Evolutionary conservation across 805 yeast species (phyloP).

Genomic region (Candida boleticola): DNA sequence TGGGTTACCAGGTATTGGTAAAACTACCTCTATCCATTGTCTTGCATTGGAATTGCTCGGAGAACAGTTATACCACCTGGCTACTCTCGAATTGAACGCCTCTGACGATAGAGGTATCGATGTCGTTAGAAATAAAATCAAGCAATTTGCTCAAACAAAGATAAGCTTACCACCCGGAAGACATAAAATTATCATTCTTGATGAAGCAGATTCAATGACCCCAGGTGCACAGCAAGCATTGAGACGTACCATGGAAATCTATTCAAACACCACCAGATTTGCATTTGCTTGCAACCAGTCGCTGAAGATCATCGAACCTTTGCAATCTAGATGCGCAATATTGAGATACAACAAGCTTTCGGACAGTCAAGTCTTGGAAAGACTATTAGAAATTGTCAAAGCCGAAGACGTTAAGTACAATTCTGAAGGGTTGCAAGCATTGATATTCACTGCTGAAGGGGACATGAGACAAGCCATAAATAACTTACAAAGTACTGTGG

Average conservation of each 20-base stretch:
- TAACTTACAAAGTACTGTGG: conserved; percentile 88
- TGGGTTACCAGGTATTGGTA: conserved; percentile 97
- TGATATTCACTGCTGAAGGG: conserved; percentile 94
- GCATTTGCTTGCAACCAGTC: conserved; percentile 98
- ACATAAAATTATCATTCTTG: conserved; percentile 89
- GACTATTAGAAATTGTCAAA: conserved; percentile 69
- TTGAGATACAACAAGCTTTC: conserved; percentile 76
- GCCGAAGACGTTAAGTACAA: conserved; percentile 73
- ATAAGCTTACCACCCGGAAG: conserved; percentile 83
- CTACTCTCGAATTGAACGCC: conserved; percentile 90
- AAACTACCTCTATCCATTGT: conserved; percentile 91
- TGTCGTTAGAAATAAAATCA: conserved; percentile 89
- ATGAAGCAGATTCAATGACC: conserved; percentile 96
- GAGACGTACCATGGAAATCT: conserved; percentile 92
- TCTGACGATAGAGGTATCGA: conserved; percentile 98
- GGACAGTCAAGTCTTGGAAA: conserved; percentile 80
- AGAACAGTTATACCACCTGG: conserved; percentile 61
- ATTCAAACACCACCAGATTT: conserved; percentile 92
- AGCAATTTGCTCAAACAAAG: conserved; percentile 93
- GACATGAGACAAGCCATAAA: conserved; percentile 98
- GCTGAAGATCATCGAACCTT: conserved; percentile 91
- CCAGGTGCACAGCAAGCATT: conserved; percentile 96
- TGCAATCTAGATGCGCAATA: conserved; percentile 95
- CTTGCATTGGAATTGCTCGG: conserved; percentile 84
- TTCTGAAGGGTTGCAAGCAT: conserved; percentile 89